Conservation (phyloP, 495 filamentous ascomycete genomes). For the Daldinia decipiens region DNA sequence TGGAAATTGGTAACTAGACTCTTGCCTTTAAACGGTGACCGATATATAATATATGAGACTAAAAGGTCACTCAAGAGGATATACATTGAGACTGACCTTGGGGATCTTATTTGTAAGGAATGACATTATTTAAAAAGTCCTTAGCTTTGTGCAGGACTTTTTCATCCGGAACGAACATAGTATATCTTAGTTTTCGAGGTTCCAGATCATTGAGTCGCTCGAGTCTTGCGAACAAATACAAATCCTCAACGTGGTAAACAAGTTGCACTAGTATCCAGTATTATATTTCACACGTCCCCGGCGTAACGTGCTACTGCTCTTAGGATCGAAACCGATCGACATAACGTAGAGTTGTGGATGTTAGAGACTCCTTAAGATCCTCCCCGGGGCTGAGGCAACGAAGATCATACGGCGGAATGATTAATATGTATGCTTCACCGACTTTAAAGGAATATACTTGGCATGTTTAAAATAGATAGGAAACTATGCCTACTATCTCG, state of each 20-base stretch:
- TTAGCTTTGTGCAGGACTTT: too few relatives aligned
- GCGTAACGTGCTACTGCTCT: not conserved
- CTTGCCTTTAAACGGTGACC: not conserved
- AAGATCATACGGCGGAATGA: not conserved
- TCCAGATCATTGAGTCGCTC: not conserved
- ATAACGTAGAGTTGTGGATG: too few relatives aligned
- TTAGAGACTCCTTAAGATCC: constrained; percentile 1
- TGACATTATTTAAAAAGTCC: too few relatives aligned
- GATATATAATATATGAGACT: not conserved
- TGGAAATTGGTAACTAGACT: not conserved
- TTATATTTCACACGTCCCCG: not conserved
- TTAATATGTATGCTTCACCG: not conserved
- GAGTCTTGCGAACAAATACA: not conserved
- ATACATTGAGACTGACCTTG: not conserved
- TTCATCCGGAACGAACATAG: too few relatives aligned
- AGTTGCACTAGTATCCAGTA: not conserved
- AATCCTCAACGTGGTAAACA: too few relatives aligned
- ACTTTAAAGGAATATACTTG: not conserved
- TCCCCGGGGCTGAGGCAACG: not conserved
- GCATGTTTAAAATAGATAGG: not conserved
- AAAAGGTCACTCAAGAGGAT: not conserved
- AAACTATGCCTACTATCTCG: not conserved
- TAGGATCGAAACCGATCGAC: not conserved
- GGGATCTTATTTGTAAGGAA: not conserved
- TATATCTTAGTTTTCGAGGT: too few relatives aligned